Evolutionary conservation across 192 early-diverging fungal species (phyloP).

Genomic region (Gaertneriomyces semiglobifer): DNA sequence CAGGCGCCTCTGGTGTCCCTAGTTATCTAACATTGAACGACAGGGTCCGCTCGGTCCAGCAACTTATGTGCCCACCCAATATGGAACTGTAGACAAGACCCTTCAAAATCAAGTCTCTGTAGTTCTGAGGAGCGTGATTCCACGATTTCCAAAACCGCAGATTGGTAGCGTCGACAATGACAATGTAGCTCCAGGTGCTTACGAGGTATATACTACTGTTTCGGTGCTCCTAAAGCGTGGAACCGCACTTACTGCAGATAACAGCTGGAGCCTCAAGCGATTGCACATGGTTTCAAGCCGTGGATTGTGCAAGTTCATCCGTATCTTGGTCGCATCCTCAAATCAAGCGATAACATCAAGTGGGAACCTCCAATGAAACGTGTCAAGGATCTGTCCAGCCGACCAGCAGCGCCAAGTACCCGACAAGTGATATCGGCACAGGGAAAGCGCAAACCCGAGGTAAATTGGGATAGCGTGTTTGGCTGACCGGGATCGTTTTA

Average conservation of each 20-base stretch:
- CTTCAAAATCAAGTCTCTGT: neutral
- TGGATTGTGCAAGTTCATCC: neutral
- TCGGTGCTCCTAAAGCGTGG: no score
- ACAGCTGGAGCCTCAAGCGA: no score
- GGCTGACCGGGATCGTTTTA: no score
- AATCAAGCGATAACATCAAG: no score
- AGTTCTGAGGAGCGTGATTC: neutral
- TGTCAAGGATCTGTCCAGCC: neutral
- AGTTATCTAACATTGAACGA: neutral
- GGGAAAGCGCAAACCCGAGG: no score
- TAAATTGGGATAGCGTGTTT: no score
- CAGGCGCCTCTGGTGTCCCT: neutral
- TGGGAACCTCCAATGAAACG: neutral
- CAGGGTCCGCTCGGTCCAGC: constrained; percentile 7
- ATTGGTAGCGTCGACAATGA: neutral
- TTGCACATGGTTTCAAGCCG: neutral
- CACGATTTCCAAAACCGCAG: neutral
- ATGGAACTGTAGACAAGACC: neutral
- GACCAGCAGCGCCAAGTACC: no score
- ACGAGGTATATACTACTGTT: neutral
- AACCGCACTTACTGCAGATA: no score
- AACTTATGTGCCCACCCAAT: neutral
- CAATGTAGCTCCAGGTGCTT: constrained; percentile 3
- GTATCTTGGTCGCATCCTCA: constrained; percentile 2
- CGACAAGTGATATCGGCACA: no score